Evolutionary conservation across 2,329 filamentous ascomycete species (phyloP), one percentile per base, ranked within the genome.

Genomic region (Microcyclosporella mali): DNA sequence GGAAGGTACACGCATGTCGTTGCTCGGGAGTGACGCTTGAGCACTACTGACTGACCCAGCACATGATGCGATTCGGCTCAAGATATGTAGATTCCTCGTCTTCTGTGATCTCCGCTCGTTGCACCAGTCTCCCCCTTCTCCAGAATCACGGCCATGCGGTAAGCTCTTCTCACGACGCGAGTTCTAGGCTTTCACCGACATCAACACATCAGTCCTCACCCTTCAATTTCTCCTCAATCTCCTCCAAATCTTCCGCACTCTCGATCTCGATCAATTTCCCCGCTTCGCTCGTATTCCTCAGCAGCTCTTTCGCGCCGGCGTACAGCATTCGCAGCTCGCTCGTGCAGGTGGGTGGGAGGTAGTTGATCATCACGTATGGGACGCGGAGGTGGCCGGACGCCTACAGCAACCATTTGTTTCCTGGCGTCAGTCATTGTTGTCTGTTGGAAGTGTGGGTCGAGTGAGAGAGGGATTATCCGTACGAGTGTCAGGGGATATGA

Each of bases 301-400:
- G 88, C 65, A 97, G 69, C 70, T 98, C 92, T 68, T 95, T 95
- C 33, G 92, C 92, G 30, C 89, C 85, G 21, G 92, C 92, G 65
- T 97, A 98, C 62, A 92, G 72, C 92, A 97, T 97, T 55, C 87
- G 81, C 61, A 85, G 72, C 61, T 89, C 85, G 54, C 77, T 79
- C 64, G 94, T 95, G 70, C 87, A 92, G 37, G 90, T 95, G 39
- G 83, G 84, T 6, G 92, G 92, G 16, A 97, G 80, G 70, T 95
- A 97, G 72, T 94, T 95, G 16, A 98, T 70, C 63, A 97, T 79
- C 35, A 95, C 88, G 64, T 98, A 98, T 8, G 92, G 92, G 2
- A 95, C 88, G 4, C 87, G 85, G 33, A 88, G 66, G 19, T 92
- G 82, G 43, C 92, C 92, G 40, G 85, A 88, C 33, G 81, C 72